Base-by-base conservation (phyloP, 2,329 filamentous ascomycete species). In the Mycogone perniciosa region DNA sequence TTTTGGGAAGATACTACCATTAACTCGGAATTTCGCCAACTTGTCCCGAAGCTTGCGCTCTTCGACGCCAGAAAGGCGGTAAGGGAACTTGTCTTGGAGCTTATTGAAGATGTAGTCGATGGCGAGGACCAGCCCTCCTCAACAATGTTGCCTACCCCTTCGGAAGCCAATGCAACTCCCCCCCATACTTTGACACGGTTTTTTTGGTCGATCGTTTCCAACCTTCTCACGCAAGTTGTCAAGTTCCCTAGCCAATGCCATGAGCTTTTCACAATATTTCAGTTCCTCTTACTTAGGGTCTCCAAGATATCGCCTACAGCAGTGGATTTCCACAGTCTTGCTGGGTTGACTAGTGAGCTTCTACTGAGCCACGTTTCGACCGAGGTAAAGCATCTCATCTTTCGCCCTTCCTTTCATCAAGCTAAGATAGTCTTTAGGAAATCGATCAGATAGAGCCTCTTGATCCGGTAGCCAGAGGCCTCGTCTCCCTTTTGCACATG, bases 261-360 rank as follows among this genome's bases (percentile, higher is more conserved):
- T 27, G 75, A 80, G 44, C 59, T 76, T 11, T 72, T 82, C 47
- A 56, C 57, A 3, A 56, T 79, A 13, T 65, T 71, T 31, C 62
- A 69, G 20, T 59, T 60, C 4, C 61, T 79, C 13, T 66, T 79
- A 33, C 60, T 63, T 45, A 67, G 63, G 33, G 59, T 76, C 31
- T 51, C 50, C 5, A 42, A 31, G 3, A 47, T 46, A 31, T 55
- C 52, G 11, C 54, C 60, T n/a, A 64, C 66, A 7, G 64, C 67
- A 4, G 57, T 67, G 4, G 51, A 67, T 11, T 57, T 68, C 2
- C 53, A 57, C 5, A 48, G 51, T 5, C 57, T 74, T 49, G 60
- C 68, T 7, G 49, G 61, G 30, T 56, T 61, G 26, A 44, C 57
- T 5, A 62, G 67, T 31, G 57, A 67, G 38, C 49, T 69, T 31